Conservation (phyloP, 805 yeast species). For the Spencermartinsiella europaea region DNA sequence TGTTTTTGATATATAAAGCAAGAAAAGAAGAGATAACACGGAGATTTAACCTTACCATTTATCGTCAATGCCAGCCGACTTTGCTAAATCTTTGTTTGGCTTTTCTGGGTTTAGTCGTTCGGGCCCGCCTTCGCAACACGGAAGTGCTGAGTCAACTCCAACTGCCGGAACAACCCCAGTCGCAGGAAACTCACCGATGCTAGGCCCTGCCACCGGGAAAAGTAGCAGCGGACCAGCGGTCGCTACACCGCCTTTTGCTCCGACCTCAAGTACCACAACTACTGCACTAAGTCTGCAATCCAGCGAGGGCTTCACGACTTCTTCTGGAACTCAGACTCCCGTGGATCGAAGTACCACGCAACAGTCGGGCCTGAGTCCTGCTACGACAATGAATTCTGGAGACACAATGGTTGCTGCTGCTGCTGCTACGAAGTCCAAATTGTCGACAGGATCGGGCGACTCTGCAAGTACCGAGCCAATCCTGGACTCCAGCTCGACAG, state of each 20-base stretch:
- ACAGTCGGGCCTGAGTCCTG: background rate
- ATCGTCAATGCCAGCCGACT: too few relatives aligned
- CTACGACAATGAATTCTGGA: background rate
- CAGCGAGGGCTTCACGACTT: background rate
- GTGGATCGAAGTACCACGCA: background rate
- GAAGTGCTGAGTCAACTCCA: conserved; percentile 3
- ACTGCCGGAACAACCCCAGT: background rate
- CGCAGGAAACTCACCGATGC: background rate
- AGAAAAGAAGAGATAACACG: too few relatives aligned
- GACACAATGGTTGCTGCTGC: too few relatives aligned
- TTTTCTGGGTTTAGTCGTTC: conserved; percentile 16
- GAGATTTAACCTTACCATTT: too few relatives aligned
- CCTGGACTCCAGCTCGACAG: conserved; percentile 1
- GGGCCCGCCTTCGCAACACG: background rate
- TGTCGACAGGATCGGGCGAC: background rate
- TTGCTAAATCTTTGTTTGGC: conserved; percentile 21
- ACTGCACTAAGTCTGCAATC: conserved; percentile 5
- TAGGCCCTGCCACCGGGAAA: conserved; percentile 1
- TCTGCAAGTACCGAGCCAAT: background rate
- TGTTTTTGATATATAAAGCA: too few relatives aligned
- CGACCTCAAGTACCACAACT: conserved; percentile 6
- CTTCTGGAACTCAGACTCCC: background rate
- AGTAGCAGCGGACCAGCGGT: conserved; percentile 4
- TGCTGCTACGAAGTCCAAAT: background rate
- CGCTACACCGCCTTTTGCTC: background rate